Evolutionary conservation across 202 grass and related monocot genomes (phyloP).

Genomic region (Dendrocalamus latiflorus): DNA sequence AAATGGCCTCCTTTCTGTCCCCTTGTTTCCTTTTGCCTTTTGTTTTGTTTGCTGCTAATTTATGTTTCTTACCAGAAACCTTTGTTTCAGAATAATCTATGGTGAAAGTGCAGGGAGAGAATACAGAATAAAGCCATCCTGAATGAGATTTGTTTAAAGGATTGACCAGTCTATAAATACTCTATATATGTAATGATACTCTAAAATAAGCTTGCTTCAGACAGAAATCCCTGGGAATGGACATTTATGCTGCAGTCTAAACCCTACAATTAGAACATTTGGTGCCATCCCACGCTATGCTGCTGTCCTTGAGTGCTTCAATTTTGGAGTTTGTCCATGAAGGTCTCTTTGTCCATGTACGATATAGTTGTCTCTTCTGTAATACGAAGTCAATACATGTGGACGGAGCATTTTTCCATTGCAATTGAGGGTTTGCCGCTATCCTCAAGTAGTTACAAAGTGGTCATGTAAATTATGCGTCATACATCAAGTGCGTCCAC

Average conservation of each 20-base stretch:
- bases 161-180: slow-evolving; percentile 22
- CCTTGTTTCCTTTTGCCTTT: background rate
- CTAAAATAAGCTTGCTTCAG: slow-evolving; percentile 23
- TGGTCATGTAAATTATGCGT: background rate
- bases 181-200: slow-evolving; percentile 19
- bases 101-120: slow-evolving; percentile 22
- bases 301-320: slow-evolving; percentile 16
- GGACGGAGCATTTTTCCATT: background rate
- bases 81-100: slow-evolving; percentile 35
- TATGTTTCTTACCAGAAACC: slow-evolving; percentile 25
- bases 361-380: background rate
- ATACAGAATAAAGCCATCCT: slow-evolving; percentile 39
- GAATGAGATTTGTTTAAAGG: slow-evolving; percentile 21
- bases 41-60: slow-evolving; percentile 11
- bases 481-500: background rate
- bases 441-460: background rate
- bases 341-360: background rate
- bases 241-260: background rate
- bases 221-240: slow-evolving; percentile 7
- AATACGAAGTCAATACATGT: background rate
- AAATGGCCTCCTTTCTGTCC: slow-evolving; percentile 14
- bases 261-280: slow-evolving; percentile 22
- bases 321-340: slow-evolving; percentile 7
- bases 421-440: background rate
- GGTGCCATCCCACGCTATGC: slow-evolving; percentile 13